phyloP scores from a whole-genome alignment of 208 protist species.

The Leishmania lainsoni region DNA sequence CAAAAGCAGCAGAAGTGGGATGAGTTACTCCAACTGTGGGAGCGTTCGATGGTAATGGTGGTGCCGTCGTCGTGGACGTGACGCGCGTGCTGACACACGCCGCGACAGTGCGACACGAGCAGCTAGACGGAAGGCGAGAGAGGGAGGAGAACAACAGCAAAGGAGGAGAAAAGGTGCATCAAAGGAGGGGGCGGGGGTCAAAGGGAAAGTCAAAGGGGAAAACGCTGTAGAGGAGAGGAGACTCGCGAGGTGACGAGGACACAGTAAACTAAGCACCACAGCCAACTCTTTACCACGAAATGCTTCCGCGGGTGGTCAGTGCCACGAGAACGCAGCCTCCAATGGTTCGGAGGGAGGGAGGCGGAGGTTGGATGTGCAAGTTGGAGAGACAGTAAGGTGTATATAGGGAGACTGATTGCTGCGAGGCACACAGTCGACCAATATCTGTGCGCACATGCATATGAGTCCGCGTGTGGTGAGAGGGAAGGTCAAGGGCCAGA shows the following conservation, averaged over 20 bases:
- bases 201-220: neutral
- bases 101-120: neutral
- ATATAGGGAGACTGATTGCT: neutral
- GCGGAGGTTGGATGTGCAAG: neutral
- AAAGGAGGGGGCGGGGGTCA: too few relatives aligned
- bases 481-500: neutral
- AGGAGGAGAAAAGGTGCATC: neutral
- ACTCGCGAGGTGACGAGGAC: too few relatives aligned
- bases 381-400: neutral
- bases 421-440: neutral
- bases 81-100: neutral
- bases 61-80: neutral
- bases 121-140: neutral
- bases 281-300: neutral
- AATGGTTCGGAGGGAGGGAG: neutral
- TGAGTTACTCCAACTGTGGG: neutral
- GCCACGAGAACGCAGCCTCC: neutral
- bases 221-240: neutral
- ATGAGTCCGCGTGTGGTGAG: neutral
- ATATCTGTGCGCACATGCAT: neutral
- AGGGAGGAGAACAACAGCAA: neutral
- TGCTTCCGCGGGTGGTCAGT: neutral
- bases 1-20: neutral
- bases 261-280: neutral
- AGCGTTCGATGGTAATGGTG: neutral